These are phyloP conservation scores for Asterella californica DNA, from an alignment of 225 moss, liverwort and hornwort species.

Conservation along the genomic window DNA sequence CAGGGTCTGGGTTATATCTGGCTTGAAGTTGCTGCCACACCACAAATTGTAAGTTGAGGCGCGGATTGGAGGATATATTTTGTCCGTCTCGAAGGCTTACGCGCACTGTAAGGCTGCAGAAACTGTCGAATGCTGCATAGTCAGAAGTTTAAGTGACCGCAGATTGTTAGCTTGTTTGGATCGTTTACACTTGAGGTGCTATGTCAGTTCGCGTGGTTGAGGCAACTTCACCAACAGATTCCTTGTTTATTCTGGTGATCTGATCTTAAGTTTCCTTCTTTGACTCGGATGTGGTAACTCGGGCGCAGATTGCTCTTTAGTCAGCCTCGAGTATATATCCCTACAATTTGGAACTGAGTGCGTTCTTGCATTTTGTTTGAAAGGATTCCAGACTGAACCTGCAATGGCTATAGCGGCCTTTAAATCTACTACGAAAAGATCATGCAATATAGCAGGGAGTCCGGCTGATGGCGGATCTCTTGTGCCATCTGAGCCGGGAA, in stretches of 20 bases:
- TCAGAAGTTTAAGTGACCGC: background rate
- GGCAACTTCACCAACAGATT: background rate
- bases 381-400: slow-evolving; percentile 1
- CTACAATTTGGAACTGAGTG: background rate
- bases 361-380: background rate
- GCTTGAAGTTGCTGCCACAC: background rate
- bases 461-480: slow-evolving; percentile 17
- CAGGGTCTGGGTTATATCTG: background rate
- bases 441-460: slow-evolving; percentile 20
- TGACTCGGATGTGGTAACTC: background rate
- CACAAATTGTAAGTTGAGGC: background rate
- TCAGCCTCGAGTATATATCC: background rate
- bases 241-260: background rate
- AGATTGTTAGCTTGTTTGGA: background rate
- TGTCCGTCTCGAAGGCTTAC: background rate
- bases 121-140: background rate
- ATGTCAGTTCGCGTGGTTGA: background rate
- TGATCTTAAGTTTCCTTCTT: background rate
- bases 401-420: slow-evolving; percentile 44
- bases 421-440: slow-evolving; percentile 43
- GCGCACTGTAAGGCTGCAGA: background rate
- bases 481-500: slow-evolving; percentile 22
- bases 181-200: background rate
- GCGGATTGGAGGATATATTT: background rate
- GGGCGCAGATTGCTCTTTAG: too few relatives aligned